phyloP scores from a whole-genome alignment of 768 basidiomycete species.

The Tremella mesenterica region DNA sequence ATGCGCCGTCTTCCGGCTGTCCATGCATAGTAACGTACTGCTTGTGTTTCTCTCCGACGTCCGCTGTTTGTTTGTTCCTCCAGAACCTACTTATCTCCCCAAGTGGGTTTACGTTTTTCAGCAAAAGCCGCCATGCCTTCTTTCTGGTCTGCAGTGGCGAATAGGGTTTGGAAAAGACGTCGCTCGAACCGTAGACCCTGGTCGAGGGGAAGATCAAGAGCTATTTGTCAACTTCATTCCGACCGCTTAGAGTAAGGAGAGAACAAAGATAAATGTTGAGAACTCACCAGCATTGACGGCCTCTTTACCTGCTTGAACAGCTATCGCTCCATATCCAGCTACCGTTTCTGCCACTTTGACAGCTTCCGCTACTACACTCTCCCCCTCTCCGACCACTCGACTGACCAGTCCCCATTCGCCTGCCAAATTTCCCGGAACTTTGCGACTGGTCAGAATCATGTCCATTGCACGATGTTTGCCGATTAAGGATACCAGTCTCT shows the following conservation, averaged over 20 bases:
- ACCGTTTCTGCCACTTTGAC: constrained; percentile 68
- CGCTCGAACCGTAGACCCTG: constrained; percentile 84
- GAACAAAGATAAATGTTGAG: no score
- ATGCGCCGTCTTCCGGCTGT: no score
- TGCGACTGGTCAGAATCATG: constrained; percentile 77
- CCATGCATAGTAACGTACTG: no score
- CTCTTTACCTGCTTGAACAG: constrained; percentile 81
- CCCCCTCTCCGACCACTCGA: constrained; percentile 64
- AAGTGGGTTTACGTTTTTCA: constrained; percentile 82
- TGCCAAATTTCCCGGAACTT: constrained; percentile 70
- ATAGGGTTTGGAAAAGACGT: constrained; percentile 78
- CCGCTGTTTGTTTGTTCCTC: no score
- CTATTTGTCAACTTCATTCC: constrained; percentile 44
- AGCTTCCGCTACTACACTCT: constrained; percentile 77
- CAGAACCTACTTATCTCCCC: constrained; percentile 57
- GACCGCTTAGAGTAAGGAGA: no score
- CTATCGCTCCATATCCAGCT: constrained; percentile 69
- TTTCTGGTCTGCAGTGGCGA: constrained; percentile 90
- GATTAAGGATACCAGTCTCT: constrained; percentile 72
- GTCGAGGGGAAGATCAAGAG: constrained; percentile 67
- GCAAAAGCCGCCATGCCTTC: constrained; percentile 93
- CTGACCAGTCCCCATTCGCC: constrained; percentile 79
- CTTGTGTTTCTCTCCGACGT: no score
- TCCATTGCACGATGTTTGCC: constrained; percentile 96
- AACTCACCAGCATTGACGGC: constrained; percentile 76